phyloP scores from a whole-genome alignment of 441 rosid genomes.

The Populus hybrid region DNA sequence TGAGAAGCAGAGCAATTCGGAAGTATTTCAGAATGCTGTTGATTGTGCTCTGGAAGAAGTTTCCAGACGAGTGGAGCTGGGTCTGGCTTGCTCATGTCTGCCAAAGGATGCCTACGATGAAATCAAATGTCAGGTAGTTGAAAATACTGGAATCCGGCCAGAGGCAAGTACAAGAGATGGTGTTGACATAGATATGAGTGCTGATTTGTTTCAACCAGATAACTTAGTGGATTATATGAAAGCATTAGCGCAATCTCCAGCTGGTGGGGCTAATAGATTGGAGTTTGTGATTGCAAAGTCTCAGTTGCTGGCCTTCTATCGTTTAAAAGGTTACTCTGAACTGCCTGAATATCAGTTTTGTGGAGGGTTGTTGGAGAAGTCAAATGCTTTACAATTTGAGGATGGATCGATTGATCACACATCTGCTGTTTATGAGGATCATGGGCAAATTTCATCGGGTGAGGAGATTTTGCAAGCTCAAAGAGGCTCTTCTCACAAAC shows the following conservation, averaged over 20 bases:
- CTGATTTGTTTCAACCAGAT: slow-evolving; percentile 41
- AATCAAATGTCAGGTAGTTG: slow-evolving; percentile 47
- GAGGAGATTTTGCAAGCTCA: slow-evolving; percentile 21
- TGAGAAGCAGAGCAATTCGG: slow-evolving; percentile 50
- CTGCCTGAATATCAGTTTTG: slow-evolving; percentile 48
- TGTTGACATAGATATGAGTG: slow-evolving; percentile 26
- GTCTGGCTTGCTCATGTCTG: slow-evolving; percentile 54
- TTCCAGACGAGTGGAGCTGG: slow-evolving; percentile 54
- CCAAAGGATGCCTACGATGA: slow-evolving; percentile 35
- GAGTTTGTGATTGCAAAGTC: slow-evolving; percentile 54
- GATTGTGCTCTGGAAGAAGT: slow-evolving; percentile 59
- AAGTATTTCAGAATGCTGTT: slow-evolving; percentile 52
- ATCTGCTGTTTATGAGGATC: slow-evolving; percentile 18
- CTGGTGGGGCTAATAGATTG: slow-evolving; percentile 43
- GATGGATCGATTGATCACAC: slow-evolving; percentile 21
- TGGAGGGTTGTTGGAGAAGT: slow-evolving; percentile 35
- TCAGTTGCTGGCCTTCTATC: slow-evolving; percentile 51
- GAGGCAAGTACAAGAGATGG: slow-evolving; percentile 40
- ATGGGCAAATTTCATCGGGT: slow-evolving; percentile 19
- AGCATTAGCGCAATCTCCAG: slow-evolving; percentile 49
- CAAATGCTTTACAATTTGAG: slow-evolving; percentile 20
- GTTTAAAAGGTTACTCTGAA: slow-evolving; percentile 42
- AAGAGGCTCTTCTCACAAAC: slow-evolving; percentile 39
- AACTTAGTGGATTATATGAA: slow-evolving; percentile 47
- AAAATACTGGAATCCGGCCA: slow-evolving; percentile 49